Conservation (phyloP, 2,329 filamentous ascomycete genomes). For the Lachnellula suecica region DNA sequence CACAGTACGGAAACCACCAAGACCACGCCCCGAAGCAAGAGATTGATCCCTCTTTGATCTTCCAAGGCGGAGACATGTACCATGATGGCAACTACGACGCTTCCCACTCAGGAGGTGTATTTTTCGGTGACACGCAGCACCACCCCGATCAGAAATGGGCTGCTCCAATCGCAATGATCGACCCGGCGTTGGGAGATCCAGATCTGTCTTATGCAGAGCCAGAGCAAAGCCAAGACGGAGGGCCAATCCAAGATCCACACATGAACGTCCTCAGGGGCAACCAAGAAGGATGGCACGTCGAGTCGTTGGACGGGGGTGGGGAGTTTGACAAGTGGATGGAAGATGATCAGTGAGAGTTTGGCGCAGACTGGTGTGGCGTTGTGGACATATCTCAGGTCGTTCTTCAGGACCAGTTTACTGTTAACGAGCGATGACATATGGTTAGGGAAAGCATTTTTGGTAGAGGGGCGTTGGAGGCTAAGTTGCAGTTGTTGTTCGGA, state of each 20-base stretch:
- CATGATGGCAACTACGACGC: constrained; percentile 16
- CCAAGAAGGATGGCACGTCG: constrained; percentile 34
- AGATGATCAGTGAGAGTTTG: constrained; percentile 4
- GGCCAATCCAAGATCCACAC: constrained; percentile 30
- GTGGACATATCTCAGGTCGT: neutral
- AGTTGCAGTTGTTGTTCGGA: constrained; percentile 1
- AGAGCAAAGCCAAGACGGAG: constrained; percentile 19
- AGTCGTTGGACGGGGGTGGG: constrained; percentile 27
- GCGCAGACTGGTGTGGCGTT: neutral
- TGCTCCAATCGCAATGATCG: constrained; percentile 12
- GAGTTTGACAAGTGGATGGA: constrained; percentile 36
- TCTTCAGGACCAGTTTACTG: neutral
- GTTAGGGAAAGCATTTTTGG: constrained; percentile 9
- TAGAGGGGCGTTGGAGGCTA: constrained; percentile 16
- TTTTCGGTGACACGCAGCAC: constrained; percentile 22
- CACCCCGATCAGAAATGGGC: constrained; percentile 22
- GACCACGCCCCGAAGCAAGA: constrained; percentile 17
- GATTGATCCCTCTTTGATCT: constrained; percentile 30
- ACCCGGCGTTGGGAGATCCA: constrained; percentile 16
- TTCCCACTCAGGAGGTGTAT: constrained; percentile 19
- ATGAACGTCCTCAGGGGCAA: constrained; percentile 28
- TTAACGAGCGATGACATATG: constrained; percentile 3
- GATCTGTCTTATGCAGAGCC: constrained; percentile 24
- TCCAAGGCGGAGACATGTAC: constrained; percentile 19
- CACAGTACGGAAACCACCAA: constrained; percentile 13